Evolutionary conservation across 768 basidiomycete genomes (phyloP).

Genomic region (Chalciporus piperatus): DNA sequence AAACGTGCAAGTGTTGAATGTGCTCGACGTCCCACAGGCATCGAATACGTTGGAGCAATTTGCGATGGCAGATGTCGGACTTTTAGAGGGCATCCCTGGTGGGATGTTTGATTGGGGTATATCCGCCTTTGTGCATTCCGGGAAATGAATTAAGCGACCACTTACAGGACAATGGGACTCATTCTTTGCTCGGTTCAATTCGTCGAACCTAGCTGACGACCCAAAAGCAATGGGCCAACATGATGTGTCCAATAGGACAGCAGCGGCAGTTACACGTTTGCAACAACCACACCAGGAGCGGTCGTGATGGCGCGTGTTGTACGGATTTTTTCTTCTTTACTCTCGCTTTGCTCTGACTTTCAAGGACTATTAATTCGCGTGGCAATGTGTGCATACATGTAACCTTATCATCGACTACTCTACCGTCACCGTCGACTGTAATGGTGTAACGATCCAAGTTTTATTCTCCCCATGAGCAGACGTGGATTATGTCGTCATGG

Average conservation of each 20-base stretch:
- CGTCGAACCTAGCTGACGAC: slow-evolving; percentile 4
- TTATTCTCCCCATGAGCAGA: too few species aligned
- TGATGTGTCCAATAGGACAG: background rate
- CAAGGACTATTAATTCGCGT: background rate
- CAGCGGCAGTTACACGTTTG: background rate
- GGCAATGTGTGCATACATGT: slow-evolving; percentile 19
- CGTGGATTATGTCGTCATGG: too few species aligned
- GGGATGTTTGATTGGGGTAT: slow-evolving; percentile 87
- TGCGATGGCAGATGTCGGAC: slow-evolving; percentile 62
- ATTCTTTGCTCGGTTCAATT: slow-evolving; percentile 66
- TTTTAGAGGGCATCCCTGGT: slow-evolving; percentile 77
- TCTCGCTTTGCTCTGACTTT: too few species aligned
- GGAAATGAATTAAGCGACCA: background rate
- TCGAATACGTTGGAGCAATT: slow-evolving; percentile 58
- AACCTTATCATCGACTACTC: slow-evolving; percentile 6
- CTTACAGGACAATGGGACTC: slow-evolving; percentile 75
- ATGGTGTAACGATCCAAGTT: too few species aligned
- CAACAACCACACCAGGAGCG: background rate
- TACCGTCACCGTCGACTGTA: background rate
- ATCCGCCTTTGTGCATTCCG: slow-evolving; percentile 29
- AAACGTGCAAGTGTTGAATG: slow-evolving; percentile 76
- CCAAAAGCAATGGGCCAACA: background rate
- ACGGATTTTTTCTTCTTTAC: too few species aligned
- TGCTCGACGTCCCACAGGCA: slow-evolving; percentile 60
- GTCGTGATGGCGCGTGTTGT: background rate